phyloP scores from a whole-genome alignment of 176 grass and related monocot genomes.

The Aegilops umbellulata region DNA sequence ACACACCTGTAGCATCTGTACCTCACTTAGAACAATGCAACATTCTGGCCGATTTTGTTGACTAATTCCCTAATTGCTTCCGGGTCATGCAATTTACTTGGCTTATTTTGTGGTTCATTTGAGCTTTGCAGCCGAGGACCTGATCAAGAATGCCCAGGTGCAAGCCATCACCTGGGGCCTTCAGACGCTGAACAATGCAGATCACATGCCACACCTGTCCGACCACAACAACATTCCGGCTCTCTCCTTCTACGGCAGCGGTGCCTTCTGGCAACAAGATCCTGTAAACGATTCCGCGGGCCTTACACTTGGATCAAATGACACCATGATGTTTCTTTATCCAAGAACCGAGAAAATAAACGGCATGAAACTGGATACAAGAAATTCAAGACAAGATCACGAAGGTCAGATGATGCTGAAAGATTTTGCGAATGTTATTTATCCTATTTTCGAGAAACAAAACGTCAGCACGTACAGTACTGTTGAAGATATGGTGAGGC shows the following conservation, averaged over 20 bases:
- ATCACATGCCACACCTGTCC: slow-evolving; percentile 7
- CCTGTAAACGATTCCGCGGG: too few relatives aligned
- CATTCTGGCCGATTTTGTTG: not conserved
- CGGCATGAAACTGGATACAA: slow-evolving; percentile 26
- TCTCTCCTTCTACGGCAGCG: slow-evolving; percentile 30
- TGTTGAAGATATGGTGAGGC: too few relatives aligned
- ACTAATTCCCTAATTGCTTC: not conserved
- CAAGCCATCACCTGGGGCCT: slow-evolving; percentile 38
- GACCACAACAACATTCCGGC: slow-evolving; percentile 11
- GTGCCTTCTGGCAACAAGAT: not conserved
- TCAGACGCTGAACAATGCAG: slow-evolving; percentile 2
- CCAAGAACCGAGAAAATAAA: not conserved
- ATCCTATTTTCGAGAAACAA: not conserved
- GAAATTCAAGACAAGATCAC: not conserved
- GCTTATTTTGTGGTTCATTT: not conserved
- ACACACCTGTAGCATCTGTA: too few relatives aligned
- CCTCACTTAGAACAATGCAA: too few relatives aligned
- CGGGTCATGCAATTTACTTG: not conserved
- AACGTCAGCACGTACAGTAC: not conserved
- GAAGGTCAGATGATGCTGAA: not conserved
- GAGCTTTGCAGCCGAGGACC: slow-evolving; percentile 30
- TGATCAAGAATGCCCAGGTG: slow-evolving; percentile 32
- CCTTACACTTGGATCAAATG: not conserved
- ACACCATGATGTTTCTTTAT: not conserved
- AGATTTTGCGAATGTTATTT: slow-evolving; percentile 42